Base-by-base conservation (phyloP, 495 filamentous ascomycete species). In the Diplogelasinospora grovesii region DNA sequence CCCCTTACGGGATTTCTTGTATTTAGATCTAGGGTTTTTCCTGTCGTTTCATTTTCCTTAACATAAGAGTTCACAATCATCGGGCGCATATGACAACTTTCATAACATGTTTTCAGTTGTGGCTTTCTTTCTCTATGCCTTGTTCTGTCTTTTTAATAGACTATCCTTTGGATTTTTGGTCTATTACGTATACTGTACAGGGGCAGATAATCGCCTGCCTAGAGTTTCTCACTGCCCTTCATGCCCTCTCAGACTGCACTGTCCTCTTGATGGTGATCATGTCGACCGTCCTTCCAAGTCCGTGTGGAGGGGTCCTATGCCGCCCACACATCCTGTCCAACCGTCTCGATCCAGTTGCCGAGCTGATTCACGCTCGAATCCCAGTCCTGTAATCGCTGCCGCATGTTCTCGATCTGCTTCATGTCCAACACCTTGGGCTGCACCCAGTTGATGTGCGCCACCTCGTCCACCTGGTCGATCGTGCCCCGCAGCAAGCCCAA, bases 381-480 rank as follows among this genome's bases (percentile, higher is more conserved):
- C 92, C 92, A 99, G 45, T 97, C 89, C 63, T 82, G 78, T 57
- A 99, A 64, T 38, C 89, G 66, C 53, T 74, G 71, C 51, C 85
- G 79, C 92, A 99, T 97, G 48, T 81, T 87, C 56, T 88, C 88
- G 50, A 99, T 93, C 74, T 97, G 93, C 59, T 77, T 80, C 78
- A 89, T 86, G 66, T 97, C 92, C 52, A 98, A 63, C 34, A 95
- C 86, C 73, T 96, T 96, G 9, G 92, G 93, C 73, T 99, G 92
- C 27, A 99, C 92, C 92, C 92, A 99, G 57, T 86, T 86, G 67
- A 99, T 95, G 58, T 89, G 75, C 19, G 92, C 92, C 36, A 97
- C 76, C 68, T 88, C 79, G 35, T 83, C 89, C 20, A 97, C 92
- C 69, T 99, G 89, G 65, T 99, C 92, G 48, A 99, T 99, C 28